Conservation (phyloP, 768 basidiomycete species). For the Steccherinum ochraceum region DNA sequence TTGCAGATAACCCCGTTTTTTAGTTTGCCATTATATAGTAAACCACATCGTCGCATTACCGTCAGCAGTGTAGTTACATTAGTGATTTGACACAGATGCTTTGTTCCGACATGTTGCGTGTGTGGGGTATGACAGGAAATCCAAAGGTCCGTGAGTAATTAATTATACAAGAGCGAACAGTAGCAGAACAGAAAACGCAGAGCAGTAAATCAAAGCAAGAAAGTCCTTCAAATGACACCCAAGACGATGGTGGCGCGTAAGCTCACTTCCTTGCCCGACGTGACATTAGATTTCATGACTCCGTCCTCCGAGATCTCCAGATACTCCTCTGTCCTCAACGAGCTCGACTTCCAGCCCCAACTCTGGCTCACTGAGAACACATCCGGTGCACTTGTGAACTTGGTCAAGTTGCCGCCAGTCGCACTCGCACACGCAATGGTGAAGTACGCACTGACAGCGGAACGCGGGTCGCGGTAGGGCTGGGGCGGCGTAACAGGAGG, state of each 20-base stretch:
- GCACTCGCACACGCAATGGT: constrained; percentile 75
- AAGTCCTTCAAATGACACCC: constrained; percentile 69
- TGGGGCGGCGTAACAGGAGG: constrained; percentile 47
- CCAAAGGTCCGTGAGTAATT: neutral
- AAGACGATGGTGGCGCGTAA: constrained; percentile 75
- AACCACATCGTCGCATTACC: constrained; percentile 50
- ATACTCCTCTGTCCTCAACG: constrained; percentile 43
- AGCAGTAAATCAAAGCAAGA: too few relatives aligned
- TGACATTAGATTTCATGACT: constrained; percentile 9
- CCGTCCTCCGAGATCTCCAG: constrained; percentile 22
- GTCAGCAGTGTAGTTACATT: constrained; percentile 58
- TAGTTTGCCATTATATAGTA: constrained; percentile 59
- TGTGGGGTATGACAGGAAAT: neutral
- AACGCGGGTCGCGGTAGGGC: constrained; percentile 72
- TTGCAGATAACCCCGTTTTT: constrained; percentile 18
- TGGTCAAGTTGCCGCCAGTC: constrained; percentile 74
- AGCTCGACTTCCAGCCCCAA: constrained; percentile 87
- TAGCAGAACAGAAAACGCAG: too few relatives aligned
- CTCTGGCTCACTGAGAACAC: constrained; percentile 79
- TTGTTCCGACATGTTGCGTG: too few relatives aligned
- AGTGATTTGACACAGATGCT: neutral
- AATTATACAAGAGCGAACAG: neutral
- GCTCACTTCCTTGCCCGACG: constrained; percentile 43
- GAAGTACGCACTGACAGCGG: constrained; percentile 74
- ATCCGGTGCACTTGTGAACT: constrained; percentile 84